Evolutionary conservation across 2,329 filamentous ascomycete species (phyloP), one percentile per base, ranked within the genome.

Genomic region (Exophiala dermatitidis): DNA sequence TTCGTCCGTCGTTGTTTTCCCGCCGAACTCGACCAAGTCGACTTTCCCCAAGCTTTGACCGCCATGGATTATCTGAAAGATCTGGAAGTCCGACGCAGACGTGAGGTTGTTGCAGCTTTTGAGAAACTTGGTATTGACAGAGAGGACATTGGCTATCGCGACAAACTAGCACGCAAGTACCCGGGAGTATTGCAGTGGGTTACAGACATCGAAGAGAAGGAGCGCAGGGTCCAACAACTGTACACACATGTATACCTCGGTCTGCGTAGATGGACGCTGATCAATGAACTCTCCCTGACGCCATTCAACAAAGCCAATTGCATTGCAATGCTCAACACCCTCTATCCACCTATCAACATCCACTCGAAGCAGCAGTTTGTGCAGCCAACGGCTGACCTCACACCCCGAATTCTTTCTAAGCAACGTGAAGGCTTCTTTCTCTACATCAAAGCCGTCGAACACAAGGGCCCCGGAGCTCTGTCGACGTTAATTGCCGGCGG

Each of bases 51-150:
- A 64, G 79, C 82, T 12, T 68, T 85, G 58, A 83, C 81, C 2
- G 81, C 80, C 5, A 71, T 85, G 49, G 82, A 85, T 67, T 85
- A 85, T 64, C 73, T 85, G 48, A 80, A 79, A 58, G 81, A 84
- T 56, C 70, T 85, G 5, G 81, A 85, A 64, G 75, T 69, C 43
- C 74, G 82, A 56, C 74, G 82, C 60, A 74, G 77, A 55, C 77
- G 78, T 51, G 82, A 85, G 62, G 72, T 83, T 40, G 70, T 72
- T 4, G 72, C 73, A 6, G 79, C 80, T 3, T 71, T 82, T 48
- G 68, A 73, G 50, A 74, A 90, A 50, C 69, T 84, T 29, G 74
- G 75, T 26, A 70, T 84, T 48, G 71, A 75, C 51, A 68, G 72
- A 19, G 71, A 75, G 5, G 73, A 75, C 44, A 70, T 75, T 31